Conservation (phyloP, 768 basidiomycete genomes). For the Podaxis sp. region DNA sequence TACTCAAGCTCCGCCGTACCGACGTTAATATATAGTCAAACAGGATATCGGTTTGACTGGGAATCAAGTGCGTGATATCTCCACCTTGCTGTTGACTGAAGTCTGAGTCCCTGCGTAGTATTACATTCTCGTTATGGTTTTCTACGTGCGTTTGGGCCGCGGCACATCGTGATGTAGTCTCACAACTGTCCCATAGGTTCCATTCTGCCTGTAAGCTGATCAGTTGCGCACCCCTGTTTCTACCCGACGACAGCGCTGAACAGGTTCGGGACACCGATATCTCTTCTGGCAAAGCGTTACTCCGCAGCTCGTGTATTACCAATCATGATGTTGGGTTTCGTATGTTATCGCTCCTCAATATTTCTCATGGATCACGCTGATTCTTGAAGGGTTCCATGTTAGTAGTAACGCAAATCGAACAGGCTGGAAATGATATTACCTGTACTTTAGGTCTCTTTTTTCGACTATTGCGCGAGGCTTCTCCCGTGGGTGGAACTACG, state of each 20-base stretch:
- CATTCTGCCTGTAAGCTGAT: constrained; percentile 41
- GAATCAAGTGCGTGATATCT: constrained; percentile 33
- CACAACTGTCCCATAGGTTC: constrained; percentile 28
- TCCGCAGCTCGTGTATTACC: constrained; percentile 47
- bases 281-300: constrained; percentile 45
- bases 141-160: constrained; percentile 31
- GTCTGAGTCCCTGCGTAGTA: constrained; percentile 29
- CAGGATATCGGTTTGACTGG: constrained; percentile 43
- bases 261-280: constrained; percentile 49
- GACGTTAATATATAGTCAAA: neutral
- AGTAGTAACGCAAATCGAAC: constrained; percentile 6
- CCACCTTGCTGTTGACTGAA: neutral
- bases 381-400: constrained; percentile 39
- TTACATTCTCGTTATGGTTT: constrained; percentile 47
- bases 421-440: neutral
- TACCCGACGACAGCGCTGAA: neutral
- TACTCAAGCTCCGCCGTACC: neutral
- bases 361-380: neutral
- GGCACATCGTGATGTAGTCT: neutral
- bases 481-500: constrained; percentile 27
- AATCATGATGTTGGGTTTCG: constrained; percentile 50
- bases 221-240: neutral
- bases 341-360: constrained; percentile 20
- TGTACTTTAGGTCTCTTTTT: constrained; percentile 37
- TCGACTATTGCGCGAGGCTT: constrained; percentile 46